Evolutionary conservation across 371 early-diverging fungal genomes (phyloP), one percentile per base, ranked within the genome.

Genomic region (Chytridium lagenaria): DNA sequence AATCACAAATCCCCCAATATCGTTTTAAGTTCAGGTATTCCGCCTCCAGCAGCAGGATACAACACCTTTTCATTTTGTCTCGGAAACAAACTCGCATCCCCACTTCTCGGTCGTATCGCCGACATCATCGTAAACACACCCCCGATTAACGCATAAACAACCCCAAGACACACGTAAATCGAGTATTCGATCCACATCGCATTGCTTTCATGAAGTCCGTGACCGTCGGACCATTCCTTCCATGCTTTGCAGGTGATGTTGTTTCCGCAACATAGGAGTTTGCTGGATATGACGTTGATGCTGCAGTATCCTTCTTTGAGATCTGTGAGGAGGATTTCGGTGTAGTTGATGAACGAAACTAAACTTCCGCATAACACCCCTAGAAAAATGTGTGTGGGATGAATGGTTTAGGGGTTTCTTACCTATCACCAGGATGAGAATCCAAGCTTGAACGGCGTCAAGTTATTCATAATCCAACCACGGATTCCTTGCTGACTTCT

Each of bases 21-120:
- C 39, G 93, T 93, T 81, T 98, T 98, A 76, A 97, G 93, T 81
- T 97, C 97, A 0, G 97, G 92, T 59, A 98, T 92, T 39, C 97
- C 98, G 3, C 94, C 92, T 10, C 98, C 98, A 0, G 97, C 96
- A 16, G 95, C 94, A 65, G 92, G 92, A 67, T 34, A 72, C 36
- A 77, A 75, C 15, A 82, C 34, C 26, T 50, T 50, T 5, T 31
- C 38, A 26, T 31, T 39, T 15, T 59, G 61, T 12, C 61, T 31
- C 30, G 61, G 34, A 37, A 61, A 61, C 16, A 61, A 10, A 5
- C 34, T 34, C 3, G 34, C 34, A 37, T 61, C 61, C 7, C 36
- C 36, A 28, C 34, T 33, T 16, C 61, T 2, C 19, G 37, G 31
- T 15, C 12, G 50, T 19, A 40, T 64, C n/a, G 26, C 61, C 19